Evolutionary conservation across 345 rosid species (phyloP), one percentile per base, ranked within the genome.

Genomic region (Salix viminalis): DNA sequence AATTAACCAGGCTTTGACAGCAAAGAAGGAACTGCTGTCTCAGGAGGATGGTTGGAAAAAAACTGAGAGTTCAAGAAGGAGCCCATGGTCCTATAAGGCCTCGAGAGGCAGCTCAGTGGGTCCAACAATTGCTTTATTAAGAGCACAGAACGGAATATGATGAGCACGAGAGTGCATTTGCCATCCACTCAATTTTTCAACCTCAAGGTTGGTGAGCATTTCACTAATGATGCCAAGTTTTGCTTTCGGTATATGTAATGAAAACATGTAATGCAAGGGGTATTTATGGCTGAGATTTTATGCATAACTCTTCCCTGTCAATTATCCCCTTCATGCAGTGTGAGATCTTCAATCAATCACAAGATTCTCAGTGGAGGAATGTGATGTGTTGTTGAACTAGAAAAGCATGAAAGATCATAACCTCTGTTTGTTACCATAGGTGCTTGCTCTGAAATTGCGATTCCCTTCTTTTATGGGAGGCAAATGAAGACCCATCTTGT

Each of bases 61-160:
- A 65, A 71, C 86, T 56, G 89, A 81, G 81, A 84, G 83, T 81
- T 80, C 95, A 46, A 84, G 87, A 77, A 81, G 82, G 76, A 83
- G 85, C 24, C 70, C 90, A 11, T 85, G 92, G 94, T 86, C 94
- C 24, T 86, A 79, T 83, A 89, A 84, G 89, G 93, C 86, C 61
- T 70, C 85, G 73, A 88, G 98, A 78, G 81, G 97, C 69, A 88
- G 97, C 70, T 95, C 97, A 1, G 75, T 96, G 74, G 98, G 98
- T 78, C 99, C 97, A 19, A 89, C 90, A 4, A 82, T 94, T 90
- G 91, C 93, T 30, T 78, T 89, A 73, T 83, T 96, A 75, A 87
- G 97, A 77, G 81, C 92, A 23, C 93, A 94, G 82, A 88, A 91
- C 71, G 34, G 34, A 32, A 32, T 32, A 32, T 11, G 28, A 58